These are phyloP conservation scores for Bremia lactucae DNA, from an alignment of 352 stramenopile species.

Conservation along the genomic window DNA sequence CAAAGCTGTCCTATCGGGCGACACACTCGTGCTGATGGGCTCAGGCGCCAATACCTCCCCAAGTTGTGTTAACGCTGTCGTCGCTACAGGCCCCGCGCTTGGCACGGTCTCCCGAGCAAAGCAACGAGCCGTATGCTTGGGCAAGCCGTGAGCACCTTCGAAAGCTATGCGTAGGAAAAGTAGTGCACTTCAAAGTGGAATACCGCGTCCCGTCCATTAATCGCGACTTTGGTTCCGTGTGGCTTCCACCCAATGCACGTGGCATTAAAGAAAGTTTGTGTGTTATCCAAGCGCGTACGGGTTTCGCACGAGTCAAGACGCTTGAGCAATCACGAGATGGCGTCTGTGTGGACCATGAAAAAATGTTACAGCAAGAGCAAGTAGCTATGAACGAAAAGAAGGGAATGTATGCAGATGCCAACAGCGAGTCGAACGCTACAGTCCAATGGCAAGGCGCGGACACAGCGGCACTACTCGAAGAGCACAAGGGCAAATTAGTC, in stretches of 20 bases:
- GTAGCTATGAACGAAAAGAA: conserved; percentile 68
- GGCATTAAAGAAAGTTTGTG: conserved; percentile 77
- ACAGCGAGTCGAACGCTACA: conserved; percentile 43
- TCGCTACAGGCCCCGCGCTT: conserved; percentile 91
- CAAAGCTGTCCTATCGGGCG: conserved; percentile 95
- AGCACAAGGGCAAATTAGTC: conserved; percentile 84
- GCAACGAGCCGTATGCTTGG: conserved; percentile 89
- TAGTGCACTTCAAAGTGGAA: conserved; percentile 93
- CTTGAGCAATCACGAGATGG: conserved; percentile 64
- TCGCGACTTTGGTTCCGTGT: conserved; percentile 78
- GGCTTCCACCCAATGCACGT: conserved; percentile 45
- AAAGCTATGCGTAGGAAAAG: conserved; percentile 92
- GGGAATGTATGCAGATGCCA: conserved; percentile 68
- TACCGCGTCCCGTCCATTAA: conserved; percentile 76
- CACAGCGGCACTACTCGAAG: conserved; percentile 64
- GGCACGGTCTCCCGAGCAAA: conserved; percentile 53
- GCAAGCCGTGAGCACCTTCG: conserved; percentile 93
- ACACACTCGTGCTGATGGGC: conserved; percentile 95
- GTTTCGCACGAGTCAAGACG: conserved; percentile 79
- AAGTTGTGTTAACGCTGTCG: conserved; percentile 93
- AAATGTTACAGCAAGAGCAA: conserved; percentile 70
- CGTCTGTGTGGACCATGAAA: conserved; percentile 55
- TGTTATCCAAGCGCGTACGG: conserved; percentile 70
- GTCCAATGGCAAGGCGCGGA: conserved; percentile 77
- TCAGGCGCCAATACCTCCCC: conserved; percentile 72